A percentile compares a stretch with the other conserved stretches of the same genome.
phyloP scores from a whole-genome alignment of 2,329 filamentous ascomycete species.

The Pleomassaria siparia region DNA sequence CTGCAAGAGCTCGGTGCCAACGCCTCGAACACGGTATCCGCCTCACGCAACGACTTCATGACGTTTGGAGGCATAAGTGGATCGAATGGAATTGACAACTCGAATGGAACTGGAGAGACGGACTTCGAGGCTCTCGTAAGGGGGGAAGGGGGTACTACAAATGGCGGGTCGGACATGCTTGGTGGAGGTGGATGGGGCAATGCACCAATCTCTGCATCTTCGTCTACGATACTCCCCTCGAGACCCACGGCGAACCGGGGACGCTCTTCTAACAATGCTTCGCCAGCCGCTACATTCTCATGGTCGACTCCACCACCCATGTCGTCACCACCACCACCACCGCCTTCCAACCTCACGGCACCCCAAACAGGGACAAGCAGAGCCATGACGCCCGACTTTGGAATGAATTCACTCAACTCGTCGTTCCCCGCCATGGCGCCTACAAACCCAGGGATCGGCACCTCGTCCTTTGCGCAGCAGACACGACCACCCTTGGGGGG shows the following conservation, averaged over 20 bases:
- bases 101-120: slow-evolving; percentile 61
- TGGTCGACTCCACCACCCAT: slow-evolving; percentile 48
- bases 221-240: slow-evolving; percentile 35
- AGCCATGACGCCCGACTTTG: slow-evolving; percentile 56
- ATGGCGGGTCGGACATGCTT: slow-evolving; percentile 36
- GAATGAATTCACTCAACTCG: slow-evolving; percentile 43
- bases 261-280: slow-evolving; percentile 26
- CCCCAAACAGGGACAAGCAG: slow-evolving; percentile 36
- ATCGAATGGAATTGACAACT: slow-evolving; percentile 60
- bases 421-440: slow-evolving; percentile 40
- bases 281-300: slow-evolving; percentile 46
- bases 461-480: slow-evolving; percentile 41
- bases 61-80: slow-evolving; percentile 60
- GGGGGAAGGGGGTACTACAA: slow-evolving; percentile 56
- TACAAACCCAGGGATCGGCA: slow-evolving; percentile 34
- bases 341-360: slow-evolving; percentile 25
- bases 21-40: slow-evolving; percentile 53
- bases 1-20: slow-evolving; percentile 76
- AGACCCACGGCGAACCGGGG: slow-evolving; percentile 28
- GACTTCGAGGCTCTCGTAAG: slow-evolving; percentile 92
- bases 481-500: slow-evolving; percentile 31
- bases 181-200: slow-evolving; percentile 49
- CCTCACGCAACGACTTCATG: slow-evolving; percentile 66
- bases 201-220: slow-evolving; percentile 33
- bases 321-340: slow-evolving; percentile 41